phyloP scores from a whole-genome alignment of 768 basidiomycete genomes.

The Lyophyllum atratum region DNA sequence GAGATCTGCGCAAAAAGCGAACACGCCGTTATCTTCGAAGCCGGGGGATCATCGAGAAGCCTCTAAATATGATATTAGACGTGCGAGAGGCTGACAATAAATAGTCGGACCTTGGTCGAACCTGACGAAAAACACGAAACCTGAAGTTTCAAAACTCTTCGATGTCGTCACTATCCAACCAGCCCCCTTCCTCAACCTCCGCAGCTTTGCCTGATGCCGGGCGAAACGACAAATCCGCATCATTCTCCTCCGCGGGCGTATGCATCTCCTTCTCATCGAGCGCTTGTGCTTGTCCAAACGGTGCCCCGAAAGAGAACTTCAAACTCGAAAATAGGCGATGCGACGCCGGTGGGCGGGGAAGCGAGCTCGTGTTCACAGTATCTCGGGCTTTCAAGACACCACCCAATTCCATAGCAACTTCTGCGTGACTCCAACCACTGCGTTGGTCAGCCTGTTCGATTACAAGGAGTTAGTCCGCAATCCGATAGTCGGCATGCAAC shows the following conservation, averaged over 20 bases:
- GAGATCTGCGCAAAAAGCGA: not conserved
- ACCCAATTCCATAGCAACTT: slow-evolving; percentile 60
- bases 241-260: slow-evolving; percentile 17
- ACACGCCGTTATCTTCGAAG: no score
- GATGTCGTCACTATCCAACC: slow-evolving; percentile 63
- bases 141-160: slow-evolving; percentile 43
- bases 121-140: not conserved
- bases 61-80: not conserved
- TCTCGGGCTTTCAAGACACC: slow-evolving; percentile 57
- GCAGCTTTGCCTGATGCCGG: slow-evolving; percentile 26
- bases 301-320: slow-evolving; percentile 41
- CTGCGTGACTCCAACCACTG: slow-evolving; percentile 51
- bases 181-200: slow-evolving; percentile 40
- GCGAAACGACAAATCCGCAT: slow-evolving; percentile 27
- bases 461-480: slow-evolving; percentile 17
- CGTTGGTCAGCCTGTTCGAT: slow-evolving; percentile 17
- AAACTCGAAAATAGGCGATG: slow-evolving; percentile 57
- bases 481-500: not conserved
- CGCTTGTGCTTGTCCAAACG: slow-evolving; percentile 29
- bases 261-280: slow-evolving; percentile 36
- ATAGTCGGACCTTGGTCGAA: not conserved
- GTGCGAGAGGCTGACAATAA: not conserved
- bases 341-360: slow-evolving; percentile 27
- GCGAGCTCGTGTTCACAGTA: slow-evolving; percentile 11
- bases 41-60: no score